Percentiles rank a stretch among this genome's conserved stretches.
Conservation (phyloP, 2,329 filamentous ascomycete species). For the Huntiella omanensis region DNA sequence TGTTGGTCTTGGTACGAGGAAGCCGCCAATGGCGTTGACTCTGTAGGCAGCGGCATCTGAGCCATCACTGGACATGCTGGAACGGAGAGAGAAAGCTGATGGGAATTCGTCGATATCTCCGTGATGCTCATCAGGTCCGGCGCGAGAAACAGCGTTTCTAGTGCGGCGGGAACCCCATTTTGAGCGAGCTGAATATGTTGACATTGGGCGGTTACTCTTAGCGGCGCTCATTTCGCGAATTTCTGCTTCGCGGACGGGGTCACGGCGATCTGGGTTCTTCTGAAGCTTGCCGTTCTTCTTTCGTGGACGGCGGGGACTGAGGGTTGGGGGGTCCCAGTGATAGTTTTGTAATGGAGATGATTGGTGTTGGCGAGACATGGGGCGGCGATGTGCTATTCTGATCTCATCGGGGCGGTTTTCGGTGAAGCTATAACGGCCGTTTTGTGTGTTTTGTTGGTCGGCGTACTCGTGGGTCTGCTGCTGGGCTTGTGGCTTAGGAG, state of each 20-base stretch:
- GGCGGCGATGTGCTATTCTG: slow-evolving; percentile 18
- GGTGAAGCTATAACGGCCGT: slow-evolving; percentile 41
- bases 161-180: slow-evolving; percentile 32
- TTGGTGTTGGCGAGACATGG: slow-evolving; percentile 8
- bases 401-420: slow-evolving; percentile 38
- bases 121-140: slow-evolving; percentile 23
- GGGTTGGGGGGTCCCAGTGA: slow-evolving; percentile 6
- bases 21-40: slow-evolving; percentile 57
- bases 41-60: slow-evolving; percentile 57
- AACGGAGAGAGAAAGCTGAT: slow-evolving; percentile 58
- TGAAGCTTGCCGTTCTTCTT: slow-evolving; percentile 5
- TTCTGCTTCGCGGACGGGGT: slow-evolving; percentile 66
- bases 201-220: slow-evolving; percentile 35
- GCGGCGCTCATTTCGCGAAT: slow-evolving; percentile 66
- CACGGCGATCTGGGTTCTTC: slow-evolving; percentile 16
- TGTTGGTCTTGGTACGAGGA: slow-evolving; percentile 63
- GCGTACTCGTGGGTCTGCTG: background rate
- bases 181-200: slow-evolving; percentile 36
- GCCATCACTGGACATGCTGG: slow-evolving; percentile 54
- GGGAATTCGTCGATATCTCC: slow-evolving; percentile 35
- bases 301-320: slow-evolving; percentile 6
- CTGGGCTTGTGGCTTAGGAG: slow-evolving; percentile 23
- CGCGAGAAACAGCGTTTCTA: slow-evolving; percentile 48
- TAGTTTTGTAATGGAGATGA: background rate
- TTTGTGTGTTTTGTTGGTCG: slow-evolving; percentile 14